These are phyloP conservation scores for Ceratocystis eucalypticola DNA, from an alignment of 2,329 filamentous ascomycete genomes.

Conservation along the genomic window DNA sequence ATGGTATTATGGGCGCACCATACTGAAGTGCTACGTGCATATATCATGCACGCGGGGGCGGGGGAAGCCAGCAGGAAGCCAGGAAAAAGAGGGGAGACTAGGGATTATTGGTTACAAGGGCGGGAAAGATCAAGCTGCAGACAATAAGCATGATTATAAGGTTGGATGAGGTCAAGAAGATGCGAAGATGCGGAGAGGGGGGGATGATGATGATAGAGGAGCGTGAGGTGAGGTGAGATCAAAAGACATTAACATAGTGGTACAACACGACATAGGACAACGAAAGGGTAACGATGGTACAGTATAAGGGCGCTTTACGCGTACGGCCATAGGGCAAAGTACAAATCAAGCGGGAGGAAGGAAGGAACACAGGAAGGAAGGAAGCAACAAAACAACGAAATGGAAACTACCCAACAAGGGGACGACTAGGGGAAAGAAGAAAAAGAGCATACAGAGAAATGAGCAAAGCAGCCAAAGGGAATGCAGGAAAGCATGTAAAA, in stretches of 20 bases:
- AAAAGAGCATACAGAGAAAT: neutral
- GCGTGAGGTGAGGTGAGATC: neutral
- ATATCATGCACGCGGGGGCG: neutral
- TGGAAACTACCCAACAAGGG: neutral
- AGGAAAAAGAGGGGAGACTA: neutral
- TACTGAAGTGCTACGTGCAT: neutral
- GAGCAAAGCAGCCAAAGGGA: neutral
- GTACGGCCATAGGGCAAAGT: neutral
- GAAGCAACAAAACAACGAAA: neutral
- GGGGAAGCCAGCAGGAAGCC: neutral
- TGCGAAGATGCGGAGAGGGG: neutral
- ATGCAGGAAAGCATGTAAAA: neutral
- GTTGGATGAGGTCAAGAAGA: neutral
- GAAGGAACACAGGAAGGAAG: neutral
- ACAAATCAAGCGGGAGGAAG: neutral
- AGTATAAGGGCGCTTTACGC: neutral
- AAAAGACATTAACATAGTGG: neutral
- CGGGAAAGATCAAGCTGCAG: neutral
- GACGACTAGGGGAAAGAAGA: neutral
- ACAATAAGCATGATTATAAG: neutral
- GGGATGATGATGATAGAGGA: too few relatives aligned
- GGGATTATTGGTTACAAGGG: neutral
- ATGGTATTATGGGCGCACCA: neutral
- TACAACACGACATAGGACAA: too few relatives aligned
- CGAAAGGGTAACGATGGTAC: too few relatives aligned